These are phyloP conservation scores for Geotrichum citri-aurantii DNA, from an alignment of 1,139 yeast species.

Conservation along the genomic window DNA sequence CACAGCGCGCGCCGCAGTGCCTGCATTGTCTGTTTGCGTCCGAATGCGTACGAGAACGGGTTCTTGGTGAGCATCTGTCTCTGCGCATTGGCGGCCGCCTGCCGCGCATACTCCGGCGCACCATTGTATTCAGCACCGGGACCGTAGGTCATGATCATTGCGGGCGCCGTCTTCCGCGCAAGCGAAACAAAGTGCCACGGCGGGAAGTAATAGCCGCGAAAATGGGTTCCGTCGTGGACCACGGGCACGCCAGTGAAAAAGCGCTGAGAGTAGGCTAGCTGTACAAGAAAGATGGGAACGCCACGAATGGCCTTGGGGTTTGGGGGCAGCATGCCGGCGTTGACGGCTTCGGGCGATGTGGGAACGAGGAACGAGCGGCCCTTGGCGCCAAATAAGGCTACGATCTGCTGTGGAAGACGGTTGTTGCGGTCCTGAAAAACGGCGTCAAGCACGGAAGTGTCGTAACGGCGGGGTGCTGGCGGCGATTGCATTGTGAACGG, in stretches of 20 bases:
- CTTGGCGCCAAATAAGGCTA: neutral
- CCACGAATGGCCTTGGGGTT: constrained; percentile 27
- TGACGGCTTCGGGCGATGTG: neutral
- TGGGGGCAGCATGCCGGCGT: neutral
- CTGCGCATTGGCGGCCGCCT: neutral
- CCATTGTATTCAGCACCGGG: constrained; percentile 31
- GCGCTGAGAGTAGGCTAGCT: constrained; percentile 20
- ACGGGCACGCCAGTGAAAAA: constrained; percentile 20
- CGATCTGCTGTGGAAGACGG: neutral
- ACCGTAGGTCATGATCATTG: constrained; percentile 31
- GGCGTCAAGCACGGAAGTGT: neutral
- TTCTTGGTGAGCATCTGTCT: constrained; percentile 18
- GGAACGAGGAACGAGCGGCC: neutral
- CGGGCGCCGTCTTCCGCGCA: constrained; percentile 50
- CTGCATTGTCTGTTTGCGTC: constrained; percentile 40
- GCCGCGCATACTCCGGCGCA: constrained; percentile 7
- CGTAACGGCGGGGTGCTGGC: neutral
- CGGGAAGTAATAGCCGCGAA: constrained; percentile 39
- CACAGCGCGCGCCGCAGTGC: constrained; percentile 38
- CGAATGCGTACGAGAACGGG: constrained; percentile 40
- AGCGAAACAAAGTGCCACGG: constrained; percentile 42
- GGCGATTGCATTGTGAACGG: neutral
- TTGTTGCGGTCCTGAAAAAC: neutral
- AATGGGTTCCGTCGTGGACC: constrained; percentile 20
- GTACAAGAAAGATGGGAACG: constrained; percentile 23